Conservation (phyloP, 2,329 filamentous ascomycete genomes). For the Trichoderma sp. region DNA sequence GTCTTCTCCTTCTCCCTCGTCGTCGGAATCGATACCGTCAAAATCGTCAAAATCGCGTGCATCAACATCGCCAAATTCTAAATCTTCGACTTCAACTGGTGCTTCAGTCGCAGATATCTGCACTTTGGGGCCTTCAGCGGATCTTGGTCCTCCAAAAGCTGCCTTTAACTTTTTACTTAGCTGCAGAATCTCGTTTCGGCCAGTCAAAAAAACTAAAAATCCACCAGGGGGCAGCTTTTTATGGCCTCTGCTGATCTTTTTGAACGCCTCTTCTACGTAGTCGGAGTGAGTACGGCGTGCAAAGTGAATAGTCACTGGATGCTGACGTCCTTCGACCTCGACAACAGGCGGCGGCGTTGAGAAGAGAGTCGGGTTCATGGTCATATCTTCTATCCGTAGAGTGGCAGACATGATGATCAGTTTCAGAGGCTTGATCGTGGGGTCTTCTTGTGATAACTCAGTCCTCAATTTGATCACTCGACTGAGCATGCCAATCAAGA, state of each 20-base stretch:
- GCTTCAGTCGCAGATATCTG: conserved; percentile 75
- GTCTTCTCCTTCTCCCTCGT: conserved; percentile 53
- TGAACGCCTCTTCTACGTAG: conserved; percentile 87
- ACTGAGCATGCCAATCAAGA: conserved; percentile 95
- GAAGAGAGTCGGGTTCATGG: conserved; percentile 80
- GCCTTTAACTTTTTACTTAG: conserved; percentile 79
- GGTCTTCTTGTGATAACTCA: conserved; percentile 71
- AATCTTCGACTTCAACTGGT: conserved; percentile 80
- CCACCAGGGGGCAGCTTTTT: conserved; percentile 85
- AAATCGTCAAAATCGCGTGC: conserved; percentile 64
- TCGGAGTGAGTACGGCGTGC: conserved; percentile 78
- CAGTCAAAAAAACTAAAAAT: conserved; percentile 92
- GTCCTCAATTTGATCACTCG: conserved; percentile 83
- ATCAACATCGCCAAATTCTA: conserved; percentile 73
- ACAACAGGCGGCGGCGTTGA: conserved; percentile 76
- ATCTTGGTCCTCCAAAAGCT: conserved; percentile 60
- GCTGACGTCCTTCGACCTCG: conserved; percentile 88
- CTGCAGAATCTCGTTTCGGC: conserved; percentile 85
- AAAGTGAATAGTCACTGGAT: conserved; percentile 88
- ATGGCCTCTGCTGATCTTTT: conserved; percentile 85
- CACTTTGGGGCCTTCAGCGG: conserved; percentile 64
- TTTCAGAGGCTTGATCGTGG: conserved; percentile 76
- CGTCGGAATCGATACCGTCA: conserved; percentile 60
- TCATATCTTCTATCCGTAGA: conserved; percentile 85
- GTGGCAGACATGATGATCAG: conserved; percentile 98